Base-by-base conservation (phyloP, 2,329 filamentous ascomycete genomes). In the Trichoderma endophyticum region DNA sequence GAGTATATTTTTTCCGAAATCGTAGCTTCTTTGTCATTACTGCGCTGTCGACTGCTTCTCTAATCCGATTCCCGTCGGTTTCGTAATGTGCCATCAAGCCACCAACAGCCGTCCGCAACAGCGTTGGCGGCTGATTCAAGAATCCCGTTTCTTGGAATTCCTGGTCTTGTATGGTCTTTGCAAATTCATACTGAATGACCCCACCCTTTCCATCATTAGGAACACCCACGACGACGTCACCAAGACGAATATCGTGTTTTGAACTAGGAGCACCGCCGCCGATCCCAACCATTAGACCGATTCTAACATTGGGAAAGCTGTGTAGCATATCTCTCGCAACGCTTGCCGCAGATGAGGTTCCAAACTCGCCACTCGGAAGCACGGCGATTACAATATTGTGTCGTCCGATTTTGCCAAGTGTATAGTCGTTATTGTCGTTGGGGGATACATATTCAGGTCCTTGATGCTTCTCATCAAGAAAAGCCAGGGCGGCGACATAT, bases 1-100 rank as follows among this genome's bases (percentile, higher is more conserved):
- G 18, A 8, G 0, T 0, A 21, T 4, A 48, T 1, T 5, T 21
- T 4, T 2, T 3, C 8, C 18, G 18, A n/a, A 48, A 4, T 1
- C 4, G 3, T 0, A 7, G 8, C 3, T 9, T 9, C 18, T 48
- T n/a, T 9, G 0, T 1, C 4, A 48, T 1, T 9, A 48, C 3
- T 9, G 1, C 8, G 2, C 3, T n/a, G 3, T 11, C 4, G 8
- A 48, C 3, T 0, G 3, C 1, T 11, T 48, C 43, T 48, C 4
- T 2, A 3, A 48, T 48, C 0, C 6, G 18, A 11, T 48, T 9
- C 8, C 43, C 43, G 0, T 48, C 7, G 0, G 3, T 2, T 18
- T n/a, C n/a, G n/a, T 48, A 48, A 11, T 48, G 4, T n/a, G 43
- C 1, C n/a, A 2, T 48, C 0, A 48, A 0, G 3, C 43, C 18